phyloP scores from a whole-genome alignment of 495 filamentous ascomycete species.

The Neurospora sp. region DNA sequence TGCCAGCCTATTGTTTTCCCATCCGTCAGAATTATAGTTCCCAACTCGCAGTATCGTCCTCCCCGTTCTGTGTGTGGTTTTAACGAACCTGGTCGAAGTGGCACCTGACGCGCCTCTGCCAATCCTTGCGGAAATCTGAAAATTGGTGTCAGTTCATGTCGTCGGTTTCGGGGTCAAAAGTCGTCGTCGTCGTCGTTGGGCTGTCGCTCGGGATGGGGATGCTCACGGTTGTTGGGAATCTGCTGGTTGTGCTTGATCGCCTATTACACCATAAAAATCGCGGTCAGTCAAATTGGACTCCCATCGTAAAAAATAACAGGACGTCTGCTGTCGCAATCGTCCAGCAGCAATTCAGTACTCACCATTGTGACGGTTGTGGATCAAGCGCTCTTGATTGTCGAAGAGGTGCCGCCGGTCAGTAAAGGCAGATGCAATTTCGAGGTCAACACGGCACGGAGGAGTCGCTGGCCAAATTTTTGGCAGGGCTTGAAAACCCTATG shows the following conservation, averaged over 20 bases:
- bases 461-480: constrained; percentile 30
- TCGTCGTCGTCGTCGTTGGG: constrained; percentile 11
- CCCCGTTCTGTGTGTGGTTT: constrained; percentile 6
- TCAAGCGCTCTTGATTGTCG: constrained; percentile 29
- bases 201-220: constrained; percentile 9
- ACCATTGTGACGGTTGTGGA: constrained; percentile 30
- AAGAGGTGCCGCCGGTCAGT: constrained; percentile 23
- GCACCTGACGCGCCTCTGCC: constrained; percentile 93
- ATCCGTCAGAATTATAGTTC: constrained; percentile 23
- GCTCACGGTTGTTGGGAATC: constrained; percentile 93
- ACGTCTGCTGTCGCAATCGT: constrained; percentile 5
- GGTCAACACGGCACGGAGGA: constrained; percentile 18
- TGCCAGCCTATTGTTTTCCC: constrained; percentile 64
- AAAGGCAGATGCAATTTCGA: constrained; percentile 31
- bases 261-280: constrained; percentile 19
- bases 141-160: constrained; percentile 14
- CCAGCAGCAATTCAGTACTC: constrained; percentile 5
- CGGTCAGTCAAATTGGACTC: constrained; percentile 9
- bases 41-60: not conserved
- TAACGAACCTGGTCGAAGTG: constrained; percentile 96
- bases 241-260: constrained; percentile 99
- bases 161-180: constrained; percentile 1
- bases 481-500: constrained; percentile 41
- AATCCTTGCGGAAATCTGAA: constrained; percentile 99
- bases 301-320: constrained; percentile 1